Conservation (phyloP, 1,284 basidiomycete species). For the Heliocybe sulcata region DNA sequence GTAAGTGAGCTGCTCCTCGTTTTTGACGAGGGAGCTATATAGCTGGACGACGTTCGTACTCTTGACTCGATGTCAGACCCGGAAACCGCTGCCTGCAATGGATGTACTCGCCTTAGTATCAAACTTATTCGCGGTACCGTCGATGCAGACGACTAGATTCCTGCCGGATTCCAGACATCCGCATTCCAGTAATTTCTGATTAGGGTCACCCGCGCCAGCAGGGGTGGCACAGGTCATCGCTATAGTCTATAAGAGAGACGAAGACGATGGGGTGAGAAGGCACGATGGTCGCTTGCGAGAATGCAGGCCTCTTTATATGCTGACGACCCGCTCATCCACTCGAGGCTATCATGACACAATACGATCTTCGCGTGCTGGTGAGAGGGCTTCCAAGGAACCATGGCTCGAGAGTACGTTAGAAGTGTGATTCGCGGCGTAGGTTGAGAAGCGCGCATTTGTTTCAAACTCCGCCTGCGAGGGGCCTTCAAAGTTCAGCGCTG, state of each 20-base stretch:
- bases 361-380: not conserved
- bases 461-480: not conserved
- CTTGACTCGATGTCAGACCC: slow-evolving; percentile 6
- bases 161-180: slow-evolving; percentile 5
- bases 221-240: not conserved
- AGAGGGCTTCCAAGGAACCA: not conserved
- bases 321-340: not conserved
- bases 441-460: not conserved
- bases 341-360: not conserved
- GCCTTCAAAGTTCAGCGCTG: not conserved
- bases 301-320: not conserved
- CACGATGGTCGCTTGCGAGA: not conserved
- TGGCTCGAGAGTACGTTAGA: not conserved
- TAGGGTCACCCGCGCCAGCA: not conserved
- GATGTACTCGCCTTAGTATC: slow-evolving; percentile 17
- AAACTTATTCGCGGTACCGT: slow-evolving; percentile 29
- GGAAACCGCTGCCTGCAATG: not conserved
- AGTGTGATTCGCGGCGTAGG: not conserved
- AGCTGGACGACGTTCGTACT: slow-evolving; percentile 19
- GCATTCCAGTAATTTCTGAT: not conserved
- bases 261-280: not conserved
- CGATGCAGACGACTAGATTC: slow-evolving; percentile 28
- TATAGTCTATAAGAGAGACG: not conserved
- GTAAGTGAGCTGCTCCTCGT: slow-evolving; percentile 21
- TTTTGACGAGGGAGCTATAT: slow-evolving; percentile 13